Evolutionary conservation across 2,329 filamentous ascomycete genomes (phyloP), one percentile per base, ranked within the genome.

Genomic region (Fusarium lyarnte): DNA sequence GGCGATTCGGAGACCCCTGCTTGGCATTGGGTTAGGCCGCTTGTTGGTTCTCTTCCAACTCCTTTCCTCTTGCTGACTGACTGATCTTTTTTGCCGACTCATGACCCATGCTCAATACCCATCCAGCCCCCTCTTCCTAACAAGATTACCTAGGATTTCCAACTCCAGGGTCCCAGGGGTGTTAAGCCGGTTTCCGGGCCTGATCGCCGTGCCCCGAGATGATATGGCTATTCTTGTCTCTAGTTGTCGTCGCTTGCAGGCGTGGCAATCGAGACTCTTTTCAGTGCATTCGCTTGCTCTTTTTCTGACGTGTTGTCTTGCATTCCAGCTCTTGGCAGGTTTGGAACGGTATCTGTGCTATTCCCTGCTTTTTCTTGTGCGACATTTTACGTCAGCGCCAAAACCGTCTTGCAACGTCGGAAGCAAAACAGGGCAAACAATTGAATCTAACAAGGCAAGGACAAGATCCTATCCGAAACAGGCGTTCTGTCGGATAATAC

Each of bases 121-220:
- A 58, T 66, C 63, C 49, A 72, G 58, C 46, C 63, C 46, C 63
- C 65, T 57, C 53, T 55, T 55, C 52, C 42, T 45, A 62, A 33
- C 43, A 70, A 70, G 46, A 66, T 74, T 69, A 58, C 53, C 66
- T 45, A 63, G 70, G 59, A 54, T 69, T 46, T 43, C 51, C 58
- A 64, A 46, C 27, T 63, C 54, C 61, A 69, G 61, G 63, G 57
- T 31, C 45, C 66, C 63, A 60, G 72, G 65, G 64, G 63, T 52
- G 49, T 19, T 58, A 57, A 45, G 63, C 55, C 49, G 53, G 49
- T 58, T 58, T 61, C 62, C 65, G 47, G 64, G 52, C 57, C 60
- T 51, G 57, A 66, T 73, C 70, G 49, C 69, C 66, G 54, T 53
- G 43, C 63, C 63, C 69, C 66, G 66, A 71, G 53, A 73, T 70